phyloP scores from a whole-genome alignment of 257 asterid species.

The Voacanga thouarsii region DNA sequence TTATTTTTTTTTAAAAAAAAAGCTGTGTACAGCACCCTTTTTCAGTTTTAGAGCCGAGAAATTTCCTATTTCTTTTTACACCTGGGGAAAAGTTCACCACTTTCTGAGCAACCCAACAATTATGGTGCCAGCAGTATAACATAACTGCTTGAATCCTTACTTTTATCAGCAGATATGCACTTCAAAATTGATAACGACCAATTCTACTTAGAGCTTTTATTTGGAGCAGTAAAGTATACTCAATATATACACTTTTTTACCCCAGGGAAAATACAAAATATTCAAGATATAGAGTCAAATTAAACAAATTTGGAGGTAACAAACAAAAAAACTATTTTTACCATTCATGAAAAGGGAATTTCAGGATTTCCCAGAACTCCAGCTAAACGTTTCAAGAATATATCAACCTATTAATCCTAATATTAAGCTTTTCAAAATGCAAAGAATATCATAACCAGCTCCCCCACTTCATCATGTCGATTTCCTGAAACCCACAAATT shows the following conservation, averaged over 20 bases:
- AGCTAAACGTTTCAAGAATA: neutral
- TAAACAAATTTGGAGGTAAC: neutral
- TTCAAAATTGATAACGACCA: neutral
- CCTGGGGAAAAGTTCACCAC: neutral
- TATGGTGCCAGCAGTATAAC: neutral
- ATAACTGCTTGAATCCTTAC: neutral
- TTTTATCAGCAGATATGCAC: neutral
- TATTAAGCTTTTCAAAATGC: neutral
- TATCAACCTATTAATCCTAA: neutral
- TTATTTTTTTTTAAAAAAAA: no score
- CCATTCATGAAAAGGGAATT: no score
- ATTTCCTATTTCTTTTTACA: no score
- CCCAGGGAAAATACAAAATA: no score
- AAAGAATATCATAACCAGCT: neutral
- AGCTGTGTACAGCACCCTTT: neutral
- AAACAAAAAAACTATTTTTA: neutral
- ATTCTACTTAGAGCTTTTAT: neutral
- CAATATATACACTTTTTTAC: neutral
- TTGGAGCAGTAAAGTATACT: neutral
- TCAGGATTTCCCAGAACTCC: neutral
- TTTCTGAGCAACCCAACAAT: neutral
- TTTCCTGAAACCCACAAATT: slow-evolving; percentile 1
- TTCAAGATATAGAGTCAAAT: neutral
- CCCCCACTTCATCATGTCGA: neutral
- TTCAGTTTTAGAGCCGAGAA: neutral